Evolutionary conservation across 306 rosid species (phyloP).

Genomic region (Acmispon strigosus): DNA sequence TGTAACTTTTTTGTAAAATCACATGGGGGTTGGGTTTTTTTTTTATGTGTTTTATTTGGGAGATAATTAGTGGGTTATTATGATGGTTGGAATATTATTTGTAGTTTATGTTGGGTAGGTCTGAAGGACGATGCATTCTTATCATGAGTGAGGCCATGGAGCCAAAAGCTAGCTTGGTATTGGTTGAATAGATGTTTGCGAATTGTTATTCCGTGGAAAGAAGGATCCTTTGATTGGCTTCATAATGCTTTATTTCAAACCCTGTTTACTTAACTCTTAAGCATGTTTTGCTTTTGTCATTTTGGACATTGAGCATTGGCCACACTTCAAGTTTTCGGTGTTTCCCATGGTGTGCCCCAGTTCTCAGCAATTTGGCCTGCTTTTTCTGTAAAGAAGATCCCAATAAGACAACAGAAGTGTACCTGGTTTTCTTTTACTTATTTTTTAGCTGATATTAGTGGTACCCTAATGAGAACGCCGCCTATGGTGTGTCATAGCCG

Average conservation of each 20-base stretch:
- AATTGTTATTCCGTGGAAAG: neutral
- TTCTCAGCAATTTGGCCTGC: neutral
- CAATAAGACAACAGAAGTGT: neutral
- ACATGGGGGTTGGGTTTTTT: neutral
- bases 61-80: neutral
- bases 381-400: neutral
- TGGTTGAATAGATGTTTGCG: neutral
- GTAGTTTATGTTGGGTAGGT: neutral
- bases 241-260: neutral
- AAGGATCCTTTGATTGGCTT: neutral
- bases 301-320: neutral
- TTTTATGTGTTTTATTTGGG: neutral
- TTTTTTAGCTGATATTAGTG: too few relatives aligned
- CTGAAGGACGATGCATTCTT: neutral
- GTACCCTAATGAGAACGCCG: too few relatives aligned
- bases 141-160: neutral
- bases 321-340: neutral
- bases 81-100: neutral
- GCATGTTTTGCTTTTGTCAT: neutral
- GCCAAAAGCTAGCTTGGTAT: neutral
- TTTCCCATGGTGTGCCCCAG: neutral
- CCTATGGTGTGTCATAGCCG: too few relatives aligned
- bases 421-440: neutral
- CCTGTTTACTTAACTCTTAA: neutral
- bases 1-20: neutral